Conservation (phyloP, 2,329 filamentous ascomycete genomes). For the Pseudocercospora pini-densiflorae region DNA sequence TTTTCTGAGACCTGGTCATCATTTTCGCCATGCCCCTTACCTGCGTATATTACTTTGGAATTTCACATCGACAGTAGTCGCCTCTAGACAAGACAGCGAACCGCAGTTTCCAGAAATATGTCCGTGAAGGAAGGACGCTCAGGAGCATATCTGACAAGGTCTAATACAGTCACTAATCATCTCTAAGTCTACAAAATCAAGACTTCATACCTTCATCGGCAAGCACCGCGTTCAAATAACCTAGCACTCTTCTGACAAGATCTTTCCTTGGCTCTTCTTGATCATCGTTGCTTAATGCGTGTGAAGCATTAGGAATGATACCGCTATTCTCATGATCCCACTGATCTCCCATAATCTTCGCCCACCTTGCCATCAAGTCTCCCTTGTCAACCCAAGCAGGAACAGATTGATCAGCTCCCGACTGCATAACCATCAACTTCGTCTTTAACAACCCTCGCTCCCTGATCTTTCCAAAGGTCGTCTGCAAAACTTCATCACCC, state of each 20-base stretch:
- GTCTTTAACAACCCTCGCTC: conserved; percentile 37
- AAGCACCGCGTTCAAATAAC: conserved; percentile 16
- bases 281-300: conserved; percentile 55
- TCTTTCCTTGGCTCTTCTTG: conserved; percentile 47
- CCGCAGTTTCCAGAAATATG: too few relatives aligned
- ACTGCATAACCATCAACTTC: conserved; percentile 48
- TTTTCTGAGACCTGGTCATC: too few relatives aligned
- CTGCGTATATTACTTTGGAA: too few relatives aligned
- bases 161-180: background rate
- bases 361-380: conserved; percentile 49
- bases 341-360: conserved; percentile 33
- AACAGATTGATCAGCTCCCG: conserved; percentile 52
- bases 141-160: too few relatives aligned
- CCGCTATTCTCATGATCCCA: conserved; percentile 57
- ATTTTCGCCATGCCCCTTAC: too few relatives aligned
- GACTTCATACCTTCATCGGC: background rate
- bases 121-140: too few relatives aligned
- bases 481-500: conserved; percentile 32
- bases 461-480: conserved; percentile 42
- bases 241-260: conserved; percentile 27
- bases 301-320: conserved; percentile 53
- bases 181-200: background rate
- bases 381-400: conserved; percentile 52
- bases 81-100: too few relatives aligned
- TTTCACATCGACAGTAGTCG: too few relatives aligned